Evolutionary conservation across 2,329 filamentous ascomycete species (phyloP), one percentile per base, ranked within the genome.

Genomic region (Diaporthe vaccinii): DNA sequence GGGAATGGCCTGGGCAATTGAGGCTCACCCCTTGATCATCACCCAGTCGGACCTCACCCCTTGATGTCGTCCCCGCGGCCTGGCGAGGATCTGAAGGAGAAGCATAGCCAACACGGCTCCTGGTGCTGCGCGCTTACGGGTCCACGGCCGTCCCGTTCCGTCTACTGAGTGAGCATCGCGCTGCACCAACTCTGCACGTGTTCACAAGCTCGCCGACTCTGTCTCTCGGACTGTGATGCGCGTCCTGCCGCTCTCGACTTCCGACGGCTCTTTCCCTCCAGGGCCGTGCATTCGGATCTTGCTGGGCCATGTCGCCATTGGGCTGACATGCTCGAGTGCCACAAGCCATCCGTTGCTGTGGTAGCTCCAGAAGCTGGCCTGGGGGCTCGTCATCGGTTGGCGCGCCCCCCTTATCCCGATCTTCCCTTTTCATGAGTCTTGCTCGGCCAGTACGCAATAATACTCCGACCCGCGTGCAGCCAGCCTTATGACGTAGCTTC

Each of bases 401-500:
- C 61, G 41, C 25, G n/a, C 22, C 28, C 53, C 39, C 46, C 34
- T n/a, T 53, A 55, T 65, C 34, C 58, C 57, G 65, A 55, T 73
- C 46, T 65, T 55, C 25, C 20, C 53, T 46, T 46, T 49, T 59
- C 51, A 49, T 15, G 51, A 69, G 31, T 65, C 65, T 22, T 62
- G n/a, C 58, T 34, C 46, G 61, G 46, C 46, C 58, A 62, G 34
- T 55, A 39, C 61, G 59, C 71, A 65, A 73, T 65, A 61, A 51
- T 72, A 73, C 46, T 46, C 71, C 58, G 71, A 65, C 71, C 71
- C 49, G 71, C 71, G 71, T 51, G 51, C 71, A 53, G 71, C 61
- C 59, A 61, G 71, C 61, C 71, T 73, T 51, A 73, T 73, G 71
- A 73, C 71, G 71, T 73, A 73, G 46, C 46, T 46, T 17, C 46